A percentile compares a stretch with the other conserved stretches of the same genome.
Conservation (phyloP, 2,329 filamentous ascomycete species). For the Alternaria infectoria region DNA sequence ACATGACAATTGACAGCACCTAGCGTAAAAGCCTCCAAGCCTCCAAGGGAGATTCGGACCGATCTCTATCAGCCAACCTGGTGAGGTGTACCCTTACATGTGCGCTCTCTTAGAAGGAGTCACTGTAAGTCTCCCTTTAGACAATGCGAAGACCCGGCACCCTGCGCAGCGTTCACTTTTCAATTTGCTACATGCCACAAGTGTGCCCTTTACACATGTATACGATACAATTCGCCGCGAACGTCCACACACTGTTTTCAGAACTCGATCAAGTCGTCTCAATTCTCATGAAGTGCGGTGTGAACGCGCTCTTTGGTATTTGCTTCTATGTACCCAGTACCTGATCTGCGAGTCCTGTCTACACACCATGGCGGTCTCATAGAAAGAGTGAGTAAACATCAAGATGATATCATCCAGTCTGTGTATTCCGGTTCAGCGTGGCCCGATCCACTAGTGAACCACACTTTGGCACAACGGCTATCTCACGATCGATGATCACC, state of each 20-base stretch:
- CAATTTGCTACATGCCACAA: not conserved
- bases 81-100: not conserved
- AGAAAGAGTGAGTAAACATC: not conserved
- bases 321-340: not conserved
- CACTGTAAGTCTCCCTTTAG: not conserved
- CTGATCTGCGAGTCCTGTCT: not conserved
- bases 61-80: not conserved
- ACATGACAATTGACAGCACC: not conserved
- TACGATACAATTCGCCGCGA: not conserved
- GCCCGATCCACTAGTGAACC: slow-evolving; percentile 6
- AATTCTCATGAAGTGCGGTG: not conserved
- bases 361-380: not conserved
- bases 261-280: not conserved
- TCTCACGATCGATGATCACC: not conserved
- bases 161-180: not conserved
- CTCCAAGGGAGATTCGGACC: not conserved
- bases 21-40: not conserved
- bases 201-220: not conserved
- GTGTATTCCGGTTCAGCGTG: not conserved
- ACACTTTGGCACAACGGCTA: not conserved
- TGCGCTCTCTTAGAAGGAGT: not conserved
- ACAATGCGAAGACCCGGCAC: not conserved
- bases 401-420: not conserved
- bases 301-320: not conserved
- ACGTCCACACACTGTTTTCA: not conserved